Evolutionary conservation across 2,329 filamentous ascomycete genomes (phyloP).

Genomic region (Fusarium humuli): DNA sequence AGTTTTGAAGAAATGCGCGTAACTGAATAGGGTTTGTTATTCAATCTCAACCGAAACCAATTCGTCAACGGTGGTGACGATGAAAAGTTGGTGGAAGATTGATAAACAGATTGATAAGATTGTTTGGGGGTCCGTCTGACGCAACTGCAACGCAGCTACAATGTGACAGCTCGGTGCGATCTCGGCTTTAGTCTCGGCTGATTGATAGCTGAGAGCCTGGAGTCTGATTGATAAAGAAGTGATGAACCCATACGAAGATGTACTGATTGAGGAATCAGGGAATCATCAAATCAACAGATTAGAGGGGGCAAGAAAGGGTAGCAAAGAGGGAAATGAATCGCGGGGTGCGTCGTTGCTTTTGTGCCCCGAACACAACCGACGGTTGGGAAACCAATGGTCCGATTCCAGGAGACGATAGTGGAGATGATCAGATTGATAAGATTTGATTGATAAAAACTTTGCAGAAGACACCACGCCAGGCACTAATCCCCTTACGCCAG

Average conservation of each 20-base stretch:
- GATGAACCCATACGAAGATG: conserved; percentile 25
- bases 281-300: conserved; percentile 12
- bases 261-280: conserved; percentile 1
- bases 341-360: conserved; percentile 47
- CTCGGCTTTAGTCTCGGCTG: conserved; percentile 36
- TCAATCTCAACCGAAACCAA: background rate
- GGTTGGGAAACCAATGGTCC: conserved; percentile 48
- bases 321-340: conserved; percentile 41
- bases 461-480: conserved; percentile 38
- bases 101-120: conserved; percentile 41
- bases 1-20: background rate
- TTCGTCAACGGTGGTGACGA: conserved; percentile 11
- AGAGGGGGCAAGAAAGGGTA: conserved; percentile 24
- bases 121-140: conserved; percentile 18
- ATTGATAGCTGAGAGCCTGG: conserved; percentile 27
- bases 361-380: conserved; percentile 46
- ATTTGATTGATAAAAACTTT: conserved; percentile 59
- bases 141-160: conserved; percentile 16
- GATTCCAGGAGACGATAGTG: conserved; percentile 52
- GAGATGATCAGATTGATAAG: conserved; percentile 61
- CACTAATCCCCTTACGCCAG: conserved; percentile 36
- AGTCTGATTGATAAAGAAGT: conserved; percentile 15
- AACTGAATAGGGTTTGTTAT: conserved; percentile 1
- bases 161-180: conserved; percentile 27
- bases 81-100: conserved; percentile 4